Conservation (phyloP, 2,329 filamentous ascomycete genomes). For the Paracoccidioides brasiliensis region DNA sequence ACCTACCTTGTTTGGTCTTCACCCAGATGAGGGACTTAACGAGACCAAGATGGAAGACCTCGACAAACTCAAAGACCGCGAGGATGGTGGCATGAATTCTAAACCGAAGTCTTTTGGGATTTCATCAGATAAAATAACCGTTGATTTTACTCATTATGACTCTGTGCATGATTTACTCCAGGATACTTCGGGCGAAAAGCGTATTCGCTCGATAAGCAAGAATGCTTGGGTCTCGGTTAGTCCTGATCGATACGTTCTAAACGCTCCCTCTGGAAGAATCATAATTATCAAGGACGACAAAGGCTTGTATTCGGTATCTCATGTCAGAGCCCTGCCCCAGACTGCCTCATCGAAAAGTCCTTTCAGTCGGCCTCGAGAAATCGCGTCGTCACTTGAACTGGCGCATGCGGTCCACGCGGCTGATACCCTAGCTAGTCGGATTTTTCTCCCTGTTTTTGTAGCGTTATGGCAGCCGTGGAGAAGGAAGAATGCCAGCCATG, state of each 20-base stretch:
- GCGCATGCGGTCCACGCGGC: slow-evolving; percentile 67
- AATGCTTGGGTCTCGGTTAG: slow-evolving; percentile 73
- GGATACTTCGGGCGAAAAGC: slow-evolving; percentile 63
- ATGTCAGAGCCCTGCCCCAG: slow-evolving; percentile 19
- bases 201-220: slow-evolving; percentile 63
- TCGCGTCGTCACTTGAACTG: slow-evolving; percentile 55
- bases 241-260: slow-evolving; percentile 58
- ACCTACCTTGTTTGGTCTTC: slow-evolving; percentile 83
- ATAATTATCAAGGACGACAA: slow-evolving; percentile 31
- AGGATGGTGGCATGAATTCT: slow-evolving; percentile 16
- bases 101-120: slow-evolving; percentile 5
- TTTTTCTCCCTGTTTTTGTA: slow-evolving; percentile 57
- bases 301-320: slow-evolving; percentile 20
- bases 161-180: slow-evolving; percentile 82
- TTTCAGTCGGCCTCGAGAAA: slow-evolving; percentile 53
- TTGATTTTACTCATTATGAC: slow-evolving; percentile 82
- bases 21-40: slow-evolving; percentile 64
- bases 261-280: slow-evolving; percentile 49
- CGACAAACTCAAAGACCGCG: slow-evolving; percentile 32
- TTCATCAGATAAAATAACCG: slow-evolving; percentile 28
- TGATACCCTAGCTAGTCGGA: slow-evolving; percentile 61
- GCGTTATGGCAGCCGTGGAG: slow-evolving; percentile 58
- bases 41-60: slow-evolving; percentile 52
- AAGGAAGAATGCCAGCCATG: slow-evolving; percentile 43
- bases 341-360: slow-evolving; percentile 33